Evolutionary conservation across 2,329 filamentous ascomycete species (phyloP), one percentile per base, ranked within the genome.

Genomic region (Scopulariopsis brevicaulis): DNA sequence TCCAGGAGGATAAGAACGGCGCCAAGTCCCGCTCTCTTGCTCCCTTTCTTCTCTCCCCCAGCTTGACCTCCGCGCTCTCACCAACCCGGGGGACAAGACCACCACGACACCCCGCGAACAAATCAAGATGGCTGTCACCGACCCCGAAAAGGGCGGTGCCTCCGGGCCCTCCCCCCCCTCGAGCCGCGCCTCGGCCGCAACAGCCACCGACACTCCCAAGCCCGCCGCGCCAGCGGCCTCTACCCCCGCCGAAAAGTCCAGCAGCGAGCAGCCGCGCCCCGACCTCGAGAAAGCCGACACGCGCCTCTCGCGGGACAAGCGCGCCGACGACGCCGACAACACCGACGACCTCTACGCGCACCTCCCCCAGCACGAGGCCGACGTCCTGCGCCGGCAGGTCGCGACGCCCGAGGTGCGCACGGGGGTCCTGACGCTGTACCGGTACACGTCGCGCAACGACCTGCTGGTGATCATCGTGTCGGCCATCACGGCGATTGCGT

Each of bases 391-490:
- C 68, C 77, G 74, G 59, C 89, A 94, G 71, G 77, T 91, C 61
- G 73, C 84, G 55, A 83, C 83, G 0, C 84, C 84, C 35, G 74
- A 80, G 12, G 75, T 84, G 59, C 83, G 83, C 64, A 77, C 88
- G 37, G 84, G 81, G n/a, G 78, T 85, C 61, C 75, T 77, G 60
- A 81, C 80, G 0, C 74, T 91, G 22, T 90, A 82, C 68, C 82
- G 87, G 62, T 92, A 90, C 73, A 81, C 87, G 3, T 85, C 84
- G 1, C 77, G 71, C 54, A 79, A 77, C 62, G 88, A 92, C 65
- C 65, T 85, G 18, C 62, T 84, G 60, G 83, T 91, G 66, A 78
- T 90, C 48, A 64, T 70, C 46, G 70, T 89, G 58, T 81, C 85
- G 55, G 67, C 76, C 32, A 64, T 93, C 57, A 82, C 81, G 59